A percentile compares a stretch with the other conserved stretches of the same genome.
Conservation (phyloP, 257 asterid species). For the Nicotiana paniculata region DNA sequence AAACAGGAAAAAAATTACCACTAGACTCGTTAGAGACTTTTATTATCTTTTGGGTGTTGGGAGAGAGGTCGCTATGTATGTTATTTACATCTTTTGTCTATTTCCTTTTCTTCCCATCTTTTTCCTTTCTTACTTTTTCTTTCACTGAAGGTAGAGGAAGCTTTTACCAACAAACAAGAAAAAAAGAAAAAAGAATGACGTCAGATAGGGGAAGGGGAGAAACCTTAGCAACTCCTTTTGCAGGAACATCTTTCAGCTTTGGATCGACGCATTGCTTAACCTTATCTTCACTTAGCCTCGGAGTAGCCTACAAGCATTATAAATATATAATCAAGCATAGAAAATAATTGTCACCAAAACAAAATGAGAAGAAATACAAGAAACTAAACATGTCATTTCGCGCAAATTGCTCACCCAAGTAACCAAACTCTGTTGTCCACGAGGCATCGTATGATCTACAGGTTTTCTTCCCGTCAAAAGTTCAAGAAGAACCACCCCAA, state of each 20-base stretch:
- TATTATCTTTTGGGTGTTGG: background rate
- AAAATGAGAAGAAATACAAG: background rate
- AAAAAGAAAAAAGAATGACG: background rate
- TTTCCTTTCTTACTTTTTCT: too few relatives aligned
- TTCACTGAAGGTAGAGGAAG: background rate
- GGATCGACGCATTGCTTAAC: slow-evolving; percentile 89
- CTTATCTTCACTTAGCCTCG: slow-evolving; percentile 86
- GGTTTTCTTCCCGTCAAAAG: slow-evolving; percentile 91
- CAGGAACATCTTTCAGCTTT: slow-evolving; percentile 71
- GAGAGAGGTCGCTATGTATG: background rate
- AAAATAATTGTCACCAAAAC: background rate
- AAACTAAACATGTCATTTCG: background rate
- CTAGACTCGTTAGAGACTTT: background rate
- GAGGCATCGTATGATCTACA: slow-evolving; percentile 92
- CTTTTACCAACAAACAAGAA: background rate
- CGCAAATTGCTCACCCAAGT: slow-evolving; percentile 60
- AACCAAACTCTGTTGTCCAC: slow-evolving; percentile 90
- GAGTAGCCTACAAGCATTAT: slow-evolving; percentile 58
- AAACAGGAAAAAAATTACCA: background rate
- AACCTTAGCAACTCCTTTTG: slow-evolving; percentile 95
- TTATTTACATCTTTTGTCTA: background rate
- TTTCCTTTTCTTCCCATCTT: too few relatives aligned
- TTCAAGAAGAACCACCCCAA: slow-evolving; percentile 87
- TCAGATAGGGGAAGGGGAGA: slow-evolving; percentile 2
- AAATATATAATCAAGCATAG: background rate